Base-by-base conservation (phyloP, 1,139 yeast genomes). In the Geotrichum aggregatum region DNA sequence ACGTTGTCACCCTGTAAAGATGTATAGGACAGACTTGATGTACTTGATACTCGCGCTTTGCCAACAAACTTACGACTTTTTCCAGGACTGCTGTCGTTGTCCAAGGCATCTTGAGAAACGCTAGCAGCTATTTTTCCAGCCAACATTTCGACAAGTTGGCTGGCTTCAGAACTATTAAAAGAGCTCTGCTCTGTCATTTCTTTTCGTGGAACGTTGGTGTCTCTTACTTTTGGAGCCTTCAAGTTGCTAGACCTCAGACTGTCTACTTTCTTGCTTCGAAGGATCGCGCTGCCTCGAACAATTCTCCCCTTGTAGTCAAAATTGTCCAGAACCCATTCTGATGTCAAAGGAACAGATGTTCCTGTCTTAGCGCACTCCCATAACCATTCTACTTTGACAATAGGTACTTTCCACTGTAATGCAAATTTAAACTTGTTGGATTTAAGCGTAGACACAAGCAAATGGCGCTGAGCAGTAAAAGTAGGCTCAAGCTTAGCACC, bases 371-470 rank as follows among this genome's bases (percentile, higher is more conserved):
- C 71, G 42, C 69, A 65, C 30, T 63, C 79, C 79, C 83, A 79
- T 10, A 81, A 61, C 71, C 79, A 82, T 7, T 76, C 73, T 8
- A 74, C 65, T 5, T 78, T 74, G 0, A 79, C 80, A 13, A 80
- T 73, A 0, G 85, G 85, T 3, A 81, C 73, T 44, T 69, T 66
- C 84, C 85, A 81, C 42, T 71, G 68, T 47, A 74, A 71, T 0
- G 84, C 83, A 50, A 79, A 81, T 47, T 69, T 65, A 51, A 79
- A 74, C 62, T 69, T 63, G 43, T 63, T 52, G 54, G 76, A 62
- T 0, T 73, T 63, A 3, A 85, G 72, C 59, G 83, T 82, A 1
- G 87, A 75, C 2, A 89, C 67, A 34, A 89, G 69, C 16, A 87
- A 61, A 63, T 87, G 89, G 38, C 88, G 73, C 10, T 76, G 71